Conservation (phyloP, 164 flowering plant genomes). For the Aristolochia fimbriata region DNA sequence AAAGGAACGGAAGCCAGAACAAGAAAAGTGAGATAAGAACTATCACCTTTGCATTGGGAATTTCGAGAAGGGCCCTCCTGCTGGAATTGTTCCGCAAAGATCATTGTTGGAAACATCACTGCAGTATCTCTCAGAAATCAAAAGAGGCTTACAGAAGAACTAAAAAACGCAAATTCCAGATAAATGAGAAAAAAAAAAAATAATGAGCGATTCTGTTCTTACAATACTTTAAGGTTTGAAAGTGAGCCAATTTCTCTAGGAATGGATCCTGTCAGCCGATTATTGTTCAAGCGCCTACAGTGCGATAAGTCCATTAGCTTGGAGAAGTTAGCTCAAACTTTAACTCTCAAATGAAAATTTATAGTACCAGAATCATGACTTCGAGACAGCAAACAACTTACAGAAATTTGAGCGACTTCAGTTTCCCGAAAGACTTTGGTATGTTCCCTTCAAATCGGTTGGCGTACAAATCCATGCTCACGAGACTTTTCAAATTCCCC, state of each 20-base stretch:
- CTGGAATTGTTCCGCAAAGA: conserved; percentile 78
- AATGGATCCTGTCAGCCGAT: conserved; percentile 67
- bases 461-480: conserved; percentile 73
- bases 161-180: too few species aligned
- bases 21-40: too few species aligned
- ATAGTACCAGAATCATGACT: too few species aligned
- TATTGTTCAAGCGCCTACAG: conserved; percentile 65
- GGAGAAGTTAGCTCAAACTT: neutral
- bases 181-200: too few species aligned
- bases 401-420: conserved; percentile 69
- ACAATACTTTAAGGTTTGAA: conserved; percentile 69
- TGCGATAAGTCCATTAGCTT: neutral
- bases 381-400: conserved; percentile 20
- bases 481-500: conserved; percentile 54
- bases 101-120: conserved; percentile 78
- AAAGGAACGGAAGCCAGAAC: too few species aligned
- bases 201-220: conserved; percentile 16
- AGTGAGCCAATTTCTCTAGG: conserved; percentile 70
- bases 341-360: neutral
- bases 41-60: conserved; percentile 56
- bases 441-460: conserved; percentile 56
- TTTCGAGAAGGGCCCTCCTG: conserved; percentile 58
- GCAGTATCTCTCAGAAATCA: conserved; percentile 13
- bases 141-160: neutral
- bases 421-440: conserved; percentile 53